phyloP scores from a whole-genome alignment of 2,329 filamentous ascomycete genomes.

The Arthrobotrys sinensis region DNA sequence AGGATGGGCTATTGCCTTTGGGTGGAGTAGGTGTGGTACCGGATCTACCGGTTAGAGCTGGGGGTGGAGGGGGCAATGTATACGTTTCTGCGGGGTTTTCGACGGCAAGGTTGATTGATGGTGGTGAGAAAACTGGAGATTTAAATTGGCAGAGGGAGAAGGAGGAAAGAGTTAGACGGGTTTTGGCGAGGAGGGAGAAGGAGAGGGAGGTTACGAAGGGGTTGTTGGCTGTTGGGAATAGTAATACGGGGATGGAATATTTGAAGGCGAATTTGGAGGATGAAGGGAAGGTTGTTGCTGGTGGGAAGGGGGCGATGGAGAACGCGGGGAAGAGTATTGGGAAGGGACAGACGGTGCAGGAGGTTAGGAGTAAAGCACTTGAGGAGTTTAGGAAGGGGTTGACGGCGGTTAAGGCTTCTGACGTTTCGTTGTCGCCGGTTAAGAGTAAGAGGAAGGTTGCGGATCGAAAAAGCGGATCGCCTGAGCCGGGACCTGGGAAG shows the following conservation, averaged over 20 bases:
- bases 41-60: conserved; percentile 67
- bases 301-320: conserved; percentile 1
- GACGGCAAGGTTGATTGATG: conserved; percentile 76
- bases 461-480: conserved; percentile 35
- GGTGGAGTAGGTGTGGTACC: conserved; percentile 63
- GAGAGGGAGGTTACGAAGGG: conserved; percentile 81
- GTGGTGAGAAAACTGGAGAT: conserved; percentile 74
- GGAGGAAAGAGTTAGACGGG: conserved; percentile 77
- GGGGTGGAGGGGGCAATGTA: conserved; percentile 68
- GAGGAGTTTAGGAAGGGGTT: conserved; percentile 39
- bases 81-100: conserved; percentile 66
- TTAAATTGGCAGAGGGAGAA: conserved; percentile 72
- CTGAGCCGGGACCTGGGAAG: conserved; percentile 20
- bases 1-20: conserved; percentile 65
- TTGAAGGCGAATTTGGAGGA: conserved; percentile 61
- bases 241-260: conserved; percentile 63
- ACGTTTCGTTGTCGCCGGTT: conserved; percentile 51
- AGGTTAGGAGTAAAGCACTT: conserved; percentile 26
- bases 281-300: conserved; percentile 34
- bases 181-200: conserved; percentile 77
- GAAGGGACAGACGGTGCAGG: conserved; percentile 31
- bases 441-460: conserved; percentile 54
- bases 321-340: conserved; percentile 26
- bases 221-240: conserved; percentile 68
- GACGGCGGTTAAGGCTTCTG: conserved; percentile 30